Evolutionary conservation across 305 asterid genomes (phyloP), one percentile per base, ranked within the genome.

Genomic region (Andrographis paniculata): DNA sequence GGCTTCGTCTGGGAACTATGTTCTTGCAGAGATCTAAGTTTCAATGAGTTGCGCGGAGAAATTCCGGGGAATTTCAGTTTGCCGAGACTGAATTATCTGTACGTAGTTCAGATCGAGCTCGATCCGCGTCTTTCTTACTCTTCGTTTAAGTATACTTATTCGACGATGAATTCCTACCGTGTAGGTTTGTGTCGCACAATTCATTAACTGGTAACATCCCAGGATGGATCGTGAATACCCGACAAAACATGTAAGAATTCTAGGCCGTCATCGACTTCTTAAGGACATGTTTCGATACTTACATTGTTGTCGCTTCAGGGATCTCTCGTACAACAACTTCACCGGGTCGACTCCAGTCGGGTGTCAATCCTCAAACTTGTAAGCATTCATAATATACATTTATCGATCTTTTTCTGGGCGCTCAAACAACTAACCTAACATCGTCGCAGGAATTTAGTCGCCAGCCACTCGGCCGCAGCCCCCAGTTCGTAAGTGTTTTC

Each of bases 251-350:
- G 95, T 86, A 22, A 71, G 83, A 58, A 57, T 57, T 52, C 33
- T 24, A 24, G 6, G 30, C 4, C 30, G 30, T 3, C n/a, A 6
- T 33, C 8, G 14, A 33, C 38, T 37, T n/a, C n/a, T n/a, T n/a
- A n/a, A n/a, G n/a, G n/a, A n/a, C n/a, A n/a, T n/a, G n/a, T n/a
- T n/a, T 37, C 42, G 5, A 13, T 23, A 20, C 21, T 9, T 21
- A 58, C 30, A 62, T 28, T 30, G 62, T 89, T 80, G 92, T 5
- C 3, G 42, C 5, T 14, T n/a, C 30, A 91, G 96, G 11, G 98
- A 91, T 75, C n/a, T 91, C 53, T 86, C 98, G 2, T 73, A 86
- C 78, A 91, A 91, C 71, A 75, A 78, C 53, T 86, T 91, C 61
- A 80, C 82, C 9, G 48, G 19, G 27, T 19, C 75, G 55, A 48